Conservation (phyloP, 306 rosid species). For the Quercus robur region DNA sequence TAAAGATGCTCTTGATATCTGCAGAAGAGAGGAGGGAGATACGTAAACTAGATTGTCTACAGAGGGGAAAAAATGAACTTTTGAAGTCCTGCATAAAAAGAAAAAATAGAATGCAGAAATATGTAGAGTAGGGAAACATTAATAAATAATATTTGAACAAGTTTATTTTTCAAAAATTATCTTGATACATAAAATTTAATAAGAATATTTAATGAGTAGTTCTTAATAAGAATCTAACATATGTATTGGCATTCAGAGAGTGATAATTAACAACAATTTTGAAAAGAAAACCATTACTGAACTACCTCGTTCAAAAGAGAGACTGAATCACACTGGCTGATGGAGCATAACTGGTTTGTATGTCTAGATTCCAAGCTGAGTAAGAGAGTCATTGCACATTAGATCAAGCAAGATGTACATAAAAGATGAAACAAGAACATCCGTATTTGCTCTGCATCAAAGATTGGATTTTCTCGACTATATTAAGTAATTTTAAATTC, state of each 20-base stretch:
- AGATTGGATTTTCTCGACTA: slow-evolving; percentile 9
- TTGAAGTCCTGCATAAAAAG: not conserved
- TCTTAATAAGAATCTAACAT: not conserved
- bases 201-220: not conserved
- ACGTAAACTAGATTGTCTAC: not conserved
- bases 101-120: not conserved
- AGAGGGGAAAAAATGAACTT: too few species aligned
- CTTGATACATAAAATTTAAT: not conserved
- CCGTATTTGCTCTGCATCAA: not conserved
- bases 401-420: not conserved
- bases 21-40: slow-evolving; percentile 22
- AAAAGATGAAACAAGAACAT: slow-evolving; percentile 1
- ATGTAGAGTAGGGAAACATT: not conserved
- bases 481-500: not conserved
- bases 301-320: slow-evolving; percentile 96
- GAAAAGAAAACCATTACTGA: slow-evolving; percentile 6
- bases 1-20: slow-evolving; percentile 90
- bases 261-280: slow-evolving; percentile 6
- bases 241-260: not conserved
- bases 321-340: slow-evolving; percentile 85
- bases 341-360: slow-evolving; percentile 92
- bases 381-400: slow-evolving; percentile 21
- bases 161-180: not conserved
- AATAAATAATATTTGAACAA: not conserved
- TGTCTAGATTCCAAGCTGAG: slow-evolving; percentile 75